A percentile compares a stretch with the other conserved stretches of the same genome.
phyloP scores from a whole-genome alignment of 345 rosid genomes.

The Eutrema japonicum region DNA sequence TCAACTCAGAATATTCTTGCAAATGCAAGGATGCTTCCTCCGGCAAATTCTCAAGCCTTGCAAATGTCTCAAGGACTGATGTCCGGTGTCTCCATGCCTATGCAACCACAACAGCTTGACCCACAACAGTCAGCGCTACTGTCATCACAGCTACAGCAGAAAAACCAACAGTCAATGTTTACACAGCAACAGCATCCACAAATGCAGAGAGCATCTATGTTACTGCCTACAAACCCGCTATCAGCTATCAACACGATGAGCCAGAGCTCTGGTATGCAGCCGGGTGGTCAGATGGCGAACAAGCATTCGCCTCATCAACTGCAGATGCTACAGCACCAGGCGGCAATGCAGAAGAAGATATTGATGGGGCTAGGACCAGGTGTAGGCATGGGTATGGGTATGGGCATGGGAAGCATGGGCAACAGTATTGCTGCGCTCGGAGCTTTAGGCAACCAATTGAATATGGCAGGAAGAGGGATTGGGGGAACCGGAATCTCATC shows the following conservation, averaged over 20 bases:
- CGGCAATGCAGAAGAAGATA: slow-evolving; percentile 65
- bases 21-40: slow-evolving; percentile 73
- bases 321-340: slow-evolving; percentile 65
- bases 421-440: slow-evolving; percentile 68
- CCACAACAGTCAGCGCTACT: slow-evolving; percentile 58
- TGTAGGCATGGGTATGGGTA: slow-evolving; percentile 51
- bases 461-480: slow-evolving; percentile 74
- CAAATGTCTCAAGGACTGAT: slow-evolving; percentile 77
- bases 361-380: slow-evolving; percentile 73
- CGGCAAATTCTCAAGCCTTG: slow-evolving; percentile 68
- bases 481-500: slow-evolving; percentile 75
- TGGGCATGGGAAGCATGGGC: slow-evolving; percentile 66
- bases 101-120: slow-evolving; percentile 68
- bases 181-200: slow-evolving; percentile 75
- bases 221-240: slow-evolving; percentile 63
- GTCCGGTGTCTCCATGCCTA: slow-evolving; percentile 68
- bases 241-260: slow-evolving; percentile 64
- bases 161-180: slow-evolving; percentile 59
- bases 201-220: slow-evolving; percentile 69
- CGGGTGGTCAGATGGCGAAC: slow-evolving; percentile 75
- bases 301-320: slow-evolving; percentile 67
- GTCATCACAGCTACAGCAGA: slow-evolving; percentile 50
- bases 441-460: slow-evolving; percentile 58
- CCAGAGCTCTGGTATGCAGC: slow-evolving; percentile 72
- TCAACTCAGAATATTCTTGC: slow-evolving; percentile 56